A percentile compares a stretch with the other conserved stretches of the same genome.
These are phyloP conservation scores for Myriosclerotinia duriaeana DNA, from an alignment of 2,329 filamentous ascomycete genomes.

Conservation along the genomic window DNA sequence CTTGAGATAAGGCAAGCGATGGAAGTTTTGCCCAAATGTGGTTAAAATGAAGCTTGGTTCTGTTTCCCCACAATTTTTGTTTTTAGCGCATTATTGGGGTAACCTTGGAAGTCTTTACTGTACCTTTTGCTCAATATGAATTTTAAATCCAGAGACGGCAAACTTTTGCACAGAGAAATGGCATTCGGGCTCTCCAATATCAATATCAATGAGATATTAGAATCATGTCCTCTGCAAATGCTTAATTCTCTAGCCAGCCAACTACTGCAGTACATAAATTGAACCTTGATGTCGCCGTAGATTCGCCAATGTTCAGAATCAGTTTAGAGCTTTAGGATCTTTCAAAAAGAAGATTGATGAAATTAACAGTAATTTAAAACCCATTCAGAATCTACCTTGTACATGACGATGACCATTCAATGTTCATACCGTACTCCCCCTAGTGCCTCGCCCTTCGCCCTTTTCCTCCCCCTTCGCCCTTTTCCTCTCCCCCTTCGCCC, in stretches of 20 bases:
- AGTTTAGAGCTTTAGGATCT: not conserved
- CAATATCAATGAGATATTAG: not conserved
- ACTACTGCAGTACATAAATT: no score
- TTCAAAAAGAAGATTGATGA: not conserved
- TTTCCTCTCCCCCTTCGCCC: not conserved
- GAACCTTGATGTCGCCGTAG: not conserved
- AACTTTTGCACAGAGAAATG: not conserved
- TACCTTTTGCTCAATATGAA: not conserved
- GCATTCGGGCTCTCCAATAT: not conserved
- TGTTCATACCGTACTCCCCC: no score
- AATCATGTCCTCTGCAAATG: not conserved
- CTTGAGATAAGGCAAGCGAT: conserved; percentile 24
- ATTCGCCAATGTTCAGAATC: not conserved
- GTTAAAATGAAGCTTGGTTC: conserved; percentile 25
- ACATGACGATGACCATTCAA: not conserved
- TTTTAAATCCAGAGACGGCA: not conserved
- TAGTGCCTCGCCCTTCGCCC: not conserved
- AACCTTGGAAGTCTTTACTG: no score
- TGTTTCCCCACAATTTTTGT: conserved; percentile 12
- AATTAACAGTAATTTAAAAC: conserved; percentile 11
- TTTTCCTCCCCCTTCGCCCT: not conserved
- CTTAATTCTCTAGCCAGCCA: not conserved
- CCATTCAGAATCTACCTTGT: not conserved
- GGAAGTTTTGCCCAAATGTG: conserved; percentile 29
- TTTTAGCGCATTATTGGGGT: not conserved